phyloP scores from a whole-genome alignment of 2,329 filamentous ascomycete species.

The Remersonia thermophila region DNA sequence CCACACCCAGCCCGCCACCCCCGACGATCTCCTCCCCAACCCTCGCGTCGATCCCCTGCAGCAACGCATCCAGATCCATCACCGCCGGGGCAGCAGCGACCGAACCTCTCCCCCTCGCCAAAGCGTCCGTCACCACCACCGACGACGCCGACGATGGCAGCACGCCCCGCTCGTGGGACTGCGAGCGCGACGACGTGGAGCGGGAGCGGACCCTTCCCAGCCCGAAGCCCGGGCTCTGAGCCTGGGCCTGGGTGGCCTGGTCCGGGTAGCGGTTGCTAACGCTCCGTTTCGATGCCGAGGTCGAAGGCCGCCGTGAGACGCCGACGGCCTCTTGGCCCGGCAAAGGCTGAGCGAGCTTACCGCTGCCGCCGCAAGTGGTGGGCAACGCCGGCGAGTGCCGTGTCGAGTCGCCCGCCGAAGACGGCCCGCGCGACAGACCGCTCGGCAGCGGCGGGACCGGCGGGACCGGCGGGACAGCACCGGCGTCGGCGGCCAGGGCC shows the following conservation, averaged over 20 bases:
- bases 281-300: slow-evolving; percentile 21
- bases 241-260: too few species aligned
- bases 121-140: slow-evolving; percentile 19
- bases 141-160: too few species aligned
- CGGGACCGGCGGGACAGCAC: slow-evolving; percentile 42
- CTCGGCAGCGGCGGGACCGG: slow-evolving; percentile 43
- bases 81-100: slow-evolving; percentile 11
- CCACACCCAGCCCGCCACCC: slow-evolving; percentile 30
- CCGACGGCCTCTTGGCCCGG: slow-evolving; percentile 10
- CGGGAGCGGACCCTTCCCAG: slow-evolving; percentile 14
- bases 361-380: slow-evolving; percentile 6
- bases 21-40: slow-evolving; percentile 32
- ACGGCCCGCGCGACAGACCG: slow-evolving; percentile 7
- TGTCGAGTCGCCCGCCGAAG: neutral
- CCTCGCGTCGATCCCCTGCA: slow-evolving; percentile 38
- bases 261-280: slow-evolving; percentile 7
- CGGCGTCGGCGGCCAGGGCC: slow-evolving; percentile 21
- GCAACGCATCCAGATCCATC: slow-evolving; percentile 36
- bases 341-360: too few species aligned
- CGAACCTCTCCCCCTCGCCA: slow-evolving; percentile 19
- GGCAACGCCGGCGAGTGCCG: slow-evolving; percentile 9
- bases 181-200: slow-evolving; percentile 17
- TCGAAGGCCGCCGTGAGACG: slow-evolving; percentile 13
- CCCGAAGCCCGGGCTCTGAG: too few species aligned
- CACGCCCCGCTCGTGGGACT: slow-evolving; percentile 10